A percentile compares a stretch with the other conserved stretches of the same genome.
phyloP scores from a whole-genome alignment of 208 protist genomes.

The Crithidia brevicula region DNA sequence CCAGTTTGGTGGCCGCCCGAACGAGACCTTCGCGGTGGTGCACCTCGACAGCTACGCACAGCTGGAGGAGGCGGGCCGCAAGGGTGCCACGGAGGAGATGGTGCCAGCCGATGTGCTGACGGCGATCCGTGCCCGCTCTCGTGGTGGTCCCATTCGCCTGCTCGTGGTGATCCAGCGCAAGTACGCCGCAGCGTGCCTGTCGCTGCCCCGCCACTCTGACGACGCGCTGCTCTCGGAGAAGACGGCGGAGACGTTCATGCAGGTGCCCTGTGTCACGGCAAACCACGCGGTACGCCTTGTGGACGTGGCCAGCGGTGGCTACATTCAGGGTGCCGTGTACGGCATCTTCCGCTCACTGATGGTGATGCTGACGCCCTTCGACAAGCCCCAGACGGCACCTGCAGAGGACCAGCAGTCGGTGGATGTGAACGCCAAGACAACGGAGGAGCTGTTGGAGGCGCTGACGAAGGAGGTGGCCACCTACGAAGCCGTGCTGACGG shows the following conservation, averaged over 20 bases:
- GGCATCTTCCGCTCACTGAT: constrained; percentile 49
- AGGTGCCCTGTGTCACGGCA: constrained; percentile 52
- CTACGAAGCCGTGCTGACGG: constrained; percentile 44
- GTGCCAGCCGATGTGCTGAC: constrained; percentile 40
- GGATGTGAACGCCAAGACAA: constrained; percentile 33
- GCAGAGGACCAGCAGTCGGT: constrained; percentile 18
- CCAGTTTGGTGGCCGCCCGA: constrained; percentile 16
- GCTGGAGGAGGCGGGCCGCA: constrained; percentile 68
- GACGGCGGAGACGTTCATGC: constrained; percentile 59
- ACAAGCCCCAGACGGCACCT: constrained; percentile 42
- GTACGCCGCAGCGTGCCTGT: constrained; percentile 70
- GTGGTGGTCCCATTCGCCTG: constrained; percentile 42
- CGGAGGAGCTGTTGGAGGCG: constrained; percentile 37
- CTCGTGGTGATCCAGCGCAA: constrained; percentile 66
- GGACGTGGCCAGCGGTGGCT: constrained; percentile 46
- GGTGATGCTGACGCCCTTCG: constrained; percentile 52
- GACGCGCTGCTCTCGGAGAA: constrained; percentile 74
- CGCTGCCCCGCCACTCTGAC: constrained; percentile 54
- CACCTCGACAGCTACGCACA: constrained; percentile 76
- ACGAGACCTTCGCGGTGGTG: constrained; percentile 54
- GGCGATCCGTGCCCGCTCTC: constrained; percentile 38
- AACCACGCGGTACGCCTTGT: constrained; percentile 70
- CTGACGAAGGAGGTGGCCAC: constrained; percentile 43
- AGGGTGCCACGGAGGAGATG: constrained; percentile 52
- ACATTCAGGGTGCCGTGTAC: constrained; percentile 63